Evolutionary conservation across 345 rosid species (phyloP).

Genomic region (Leavenworthia alabamica): DNA sequence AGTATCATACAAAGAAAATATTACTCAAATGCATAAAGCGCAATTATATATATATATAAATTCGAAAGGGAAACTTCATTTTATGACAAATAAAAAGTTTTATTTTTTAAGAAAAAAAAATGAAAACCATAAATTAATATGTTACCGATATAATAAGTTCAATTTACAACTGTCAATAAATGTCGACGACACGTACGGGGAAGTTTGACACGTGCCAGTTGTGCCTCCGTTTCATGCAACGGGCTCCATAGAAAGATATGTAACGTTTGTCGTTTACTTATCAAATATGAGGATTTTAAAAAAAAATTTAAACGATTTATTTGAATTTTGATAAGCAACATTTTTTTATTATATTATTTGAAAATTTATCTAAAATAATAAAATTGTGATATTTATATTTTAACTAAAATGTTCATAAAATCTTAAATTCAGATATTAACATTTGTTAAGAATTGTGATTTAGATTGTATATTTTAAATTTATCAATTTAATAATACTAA

Average conservation of each 20-base stretch:
- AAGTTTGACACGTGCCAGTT: background rate
- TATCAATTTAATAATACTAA: too few relatives aligned
- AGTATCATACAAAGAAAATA: background rate
- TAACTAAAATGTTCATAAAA: too few relatives aligned
- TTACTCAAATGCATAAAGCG: background rate
- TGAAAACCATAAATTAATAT: background rate
- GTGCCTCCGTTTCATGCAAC: background rate
- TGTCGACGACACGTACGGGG: constrained; percentile 16
- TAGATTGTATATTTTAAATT: too few relatives aligned
- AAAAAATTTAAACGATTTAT: too few relatives aligned
- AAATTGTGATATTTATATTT: too few relatives aligned
- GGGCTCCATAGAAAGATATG: background rate
- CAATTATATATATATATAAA: background rate
- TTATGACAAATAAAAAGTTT: background rate
- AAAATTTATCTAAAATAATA: too few relatives aligned
- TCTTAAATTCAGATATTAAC: too few relatives aligned
- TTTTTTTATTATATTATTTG: too few relatives aligned
- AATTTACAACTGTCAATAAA: background rate
- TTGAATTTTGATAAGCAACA: too few relatives aligned
- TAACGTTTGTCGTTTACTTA: background rate
- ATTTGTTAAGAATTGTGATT: too few relatives aligned
- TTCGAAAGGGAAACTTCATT: background rate
- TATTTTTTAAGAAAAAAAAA: background rate
- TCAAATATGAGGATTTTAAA: too few relatives aligned
- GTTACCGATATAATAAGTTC: background rate